Evolutionary conservation across 2,329 filamentous ascomycete species (phyloP).

Genomic region (Pseudogymnoascus sp.): DNA sequence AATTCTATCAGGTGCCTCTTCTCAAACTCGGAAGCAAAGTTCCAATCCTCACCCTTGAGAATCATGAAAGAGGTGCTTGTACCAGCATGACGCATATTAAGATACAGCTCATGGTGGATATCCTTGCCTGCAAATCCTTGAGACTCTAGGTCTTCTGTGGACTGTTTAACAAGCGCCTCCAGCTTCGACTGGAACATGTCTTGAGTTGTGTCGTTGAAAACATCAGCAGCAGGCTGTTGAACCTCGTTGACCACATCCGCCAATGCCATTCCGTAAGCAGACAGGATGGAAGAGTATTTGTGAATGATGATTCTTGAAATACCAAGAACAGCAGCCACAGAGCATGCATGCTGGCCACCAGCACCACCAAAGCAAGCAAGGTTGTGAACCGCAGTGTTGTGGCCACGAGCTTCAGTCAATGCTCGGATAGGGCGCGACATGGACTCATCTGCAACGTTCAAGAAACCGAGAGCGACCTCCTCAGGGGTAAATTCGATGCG

Average conservation of each 20-base stretch:
- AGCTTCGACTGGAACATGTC: conserved; percentile 63
- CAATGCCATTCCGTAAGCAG: conserved; percentile 85
- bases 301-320: conserved; percentile 83
- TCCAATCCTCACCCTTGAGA: conserved; percentile 65
- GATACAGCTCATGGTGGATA: conserved; percentile 81
- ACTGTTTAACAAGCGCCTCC: conserved; percentile 66
- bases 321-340: conserved; percentile 74
- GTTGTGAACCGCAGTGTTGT: conserved; percentile 78
- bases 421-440: conserved; percentile 87
- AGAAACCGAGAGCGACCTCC: conserved; percentile 51
- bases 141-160: conserved; percentile 54
- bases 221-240: conserved; percentile 62
- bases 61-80: conserved; percentile 88
- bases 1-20: conserved; percentile 85
- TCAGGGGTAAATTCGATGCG: conserved; percentile 63
- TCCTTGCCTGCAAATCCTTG: conserved; percentile 70
- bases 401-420: conserved; percentile 82
- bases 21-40: conserved; percentile 74
- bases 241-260: conserved; percentile 87
- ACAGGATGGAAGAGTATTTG: conserved; percentile 78
- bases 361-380: conserved; percentile 88
- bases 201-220: conserved; percentile 47
- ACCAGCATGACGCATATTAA: conserved; percentile 85
- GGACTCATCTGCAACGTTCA: conserved; percentile 84
- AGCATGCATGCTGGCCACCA: conserved; percentile 82